A percentile compares a stretch with the other conserved stretches of the same genome.
These are phyloP conservation scores for Trametes sp. DNA, from an alignment of 1,284 basidiomycete species.

Conservation along the genomic window DNA sequence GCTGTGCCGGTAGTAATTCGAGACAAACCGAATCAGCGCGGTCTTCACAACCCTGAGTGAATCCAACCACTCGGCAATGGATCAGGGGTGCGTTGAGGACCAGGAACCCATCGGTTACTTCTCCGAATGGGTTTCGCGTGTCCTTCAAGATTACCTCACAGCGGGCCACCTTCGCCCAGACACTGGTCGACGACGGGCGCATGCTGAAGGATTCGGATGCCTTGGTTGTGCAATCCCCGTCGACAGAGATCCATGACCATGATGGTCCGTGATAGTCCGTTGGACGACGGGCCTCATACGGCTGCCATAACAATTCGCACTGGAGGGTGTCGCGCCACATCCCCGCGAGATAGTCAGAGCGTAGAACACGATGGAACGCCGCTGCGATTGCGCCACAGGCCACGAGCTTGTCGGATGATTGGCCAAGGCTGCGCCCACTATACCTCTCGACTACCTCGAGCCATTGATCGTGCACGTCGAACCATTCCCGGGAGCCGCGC, in stretches of 20 bases:
- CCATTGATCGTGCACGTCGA: conserved; percentile 17
- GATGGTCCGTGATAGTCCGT: conserved; percentile 17
- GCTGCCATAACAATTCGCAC: conserved; percentile 20
- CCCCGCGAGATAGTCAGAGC: conserved; percentile 26
- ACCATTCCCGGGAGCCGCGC: not conserved
- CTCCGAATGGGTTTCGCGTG: not conserved
- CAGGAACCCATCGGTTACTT: not conserved
- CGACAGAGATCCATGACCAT: conserved; percentile 24
- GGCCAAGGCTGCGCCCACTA: conserved; percentile 15
- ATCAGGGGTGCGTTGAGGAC: not conserved
- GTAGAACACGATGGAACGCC: conserved; percentile 19
- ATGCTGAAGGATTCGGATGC: too few relatives aligned
- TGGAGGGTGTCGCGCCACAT: conserved; percentile 21
- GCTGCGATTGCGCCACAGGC: conserved; percentile 26
- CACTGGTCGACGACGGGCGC: not conserved
- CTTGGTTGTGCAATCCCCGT: too few relatives aligned
- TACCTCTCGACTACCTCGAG: conserved; percentile 19
- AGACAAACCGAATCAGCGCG: too few relatives aligned
- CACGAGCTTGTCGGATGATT: conserved; percentile 27
- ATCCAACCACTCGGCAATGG: too few relatives aligned
- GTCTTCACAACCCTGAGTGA: too few relatives aligned
- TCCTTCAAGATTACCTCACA: not conserved
- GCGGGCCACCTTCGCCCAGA: not conserved
- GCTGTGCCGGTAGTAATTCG: too few relatives aligned
- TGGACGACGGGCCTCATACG: not conserved